These are phyloP conservation scores for Penicillium egyptiacum DNA, from an alignment of 495 filamentous ascomycete genomes.

Conservation along the genomic window DNA sequence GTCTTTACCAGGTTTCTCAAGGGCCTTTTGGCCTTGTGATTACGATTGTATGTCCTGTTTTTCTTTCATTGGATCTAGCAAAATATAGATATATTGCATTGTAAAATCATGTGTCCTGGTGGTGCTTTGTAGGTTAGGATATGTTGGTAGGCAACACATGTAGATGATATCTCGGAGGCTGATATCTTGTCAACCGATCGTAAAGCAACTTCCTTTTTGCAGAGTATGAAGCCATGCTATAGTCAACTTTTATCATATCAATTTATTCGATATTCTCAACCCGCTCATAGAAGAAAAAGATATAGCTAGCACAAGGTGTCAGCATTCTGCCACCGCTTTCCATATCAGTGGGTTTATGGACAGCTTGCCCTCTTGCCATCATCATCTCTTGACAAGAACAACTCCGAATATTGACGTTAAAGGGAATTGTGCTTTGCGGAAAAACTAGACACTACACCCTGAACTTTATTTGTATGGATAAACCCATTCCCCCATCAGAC, in stretches of 20 bases:
- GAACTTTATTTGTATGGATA: neutral
- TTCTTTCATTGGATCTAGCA: conserved; percentile 17
- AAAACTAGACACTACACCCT: neutral
- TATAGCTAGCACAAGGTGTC: neutral
- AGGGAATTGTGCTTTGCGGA: neutral
- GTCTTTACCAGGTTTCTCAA: conserved; percentile 14
- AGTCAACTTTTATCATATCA: neutral
- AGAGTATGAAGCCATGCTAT: neutral
- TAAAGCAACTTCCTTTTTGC: neutral
- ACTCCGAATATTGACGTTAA: neutral
- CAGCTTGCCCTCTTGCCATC: conserved; percentile 27
- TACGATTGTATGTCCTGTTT: conserved; percentile 21
- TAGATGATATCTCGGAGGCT: neutral
- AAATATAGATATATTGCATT: conserved; percentile 16
- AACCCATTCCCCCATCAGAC: neutral
- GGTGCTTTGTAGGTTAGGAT: neutral
- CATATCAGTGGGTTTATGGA: conserved; percentile 21
- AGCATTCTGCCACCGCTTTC: conserved; percentile 30
- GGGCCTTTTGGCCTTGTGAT: neutral
- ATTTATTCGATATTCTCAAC: neutral
- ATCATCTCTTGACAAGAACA: conserved; percentile 4
- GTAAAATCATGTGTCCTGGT: neutral
- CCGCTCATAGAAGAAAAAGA: neutral
- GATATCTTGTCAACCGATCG: neutral
- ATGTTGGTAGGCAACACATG: neutral